Evolutionary conservation across 2,329 filamentous ascomycete species (phyloP), one percentile per base, ranked within the genome.

Genomic region (Penicillium sp.): DNA sequence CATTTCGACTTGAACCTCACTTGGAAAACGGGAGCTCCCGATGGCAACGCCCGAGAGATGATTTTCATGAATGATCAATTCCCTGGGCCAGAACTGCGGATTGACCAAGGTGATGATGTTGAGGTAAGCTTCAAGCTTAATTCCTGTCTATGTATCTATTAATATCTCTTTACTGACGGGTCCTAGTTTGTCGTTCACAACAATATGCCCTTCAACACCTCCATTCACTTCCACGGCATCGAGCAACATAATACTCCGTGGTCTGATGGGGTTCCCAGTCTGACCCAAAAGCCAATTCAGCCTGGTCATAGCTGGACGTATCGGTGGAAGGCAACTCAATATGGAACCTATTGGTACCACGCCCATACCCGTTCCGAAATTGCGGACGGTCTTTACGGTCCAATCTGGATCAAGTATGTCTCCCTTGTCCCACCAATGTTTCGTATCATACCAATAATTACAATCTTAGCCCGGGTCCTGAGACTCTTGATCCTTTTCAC

Each of bases 231-330:
- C 44, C 66, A 68, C 43, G 71, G 72, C 23, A 67, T 82, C 28
- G 75, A 62, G 51, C 76, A 78, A 69, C 53, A 62, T 1, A 66
- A 67, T 15, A 82, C 78, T 0, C 78, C 79, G 0, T 82, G 79
- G 79, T 75, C 80, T 0, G 81, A 84, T 49, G 81, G 81, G 18
- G 76, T 81, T 0, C 77, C 79, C 1, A 81, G 81, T 1, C 64
- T 83, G 2, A 75, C 76, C 0, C 81, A 84, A 57, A 70, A 69
- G 6, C 68, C 75, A 6, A 81, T 84, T 44, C 62, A 69, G 7
- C 75, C 80, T 0, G 76, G 77, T 1, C 62, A 63, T 6, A 72
- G 62, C 25, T 84, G 77, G 59, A 69, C 67, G 1, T 80, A 84
- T 57, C 69, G 69, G 18, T 84, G 78, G 52, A 50, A 46, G 5